These are phyloP conservation scores for Auricularia cornea DNA, from an alignment of 768 basidiomycete species.

Conservation along the genomic window DNA sequence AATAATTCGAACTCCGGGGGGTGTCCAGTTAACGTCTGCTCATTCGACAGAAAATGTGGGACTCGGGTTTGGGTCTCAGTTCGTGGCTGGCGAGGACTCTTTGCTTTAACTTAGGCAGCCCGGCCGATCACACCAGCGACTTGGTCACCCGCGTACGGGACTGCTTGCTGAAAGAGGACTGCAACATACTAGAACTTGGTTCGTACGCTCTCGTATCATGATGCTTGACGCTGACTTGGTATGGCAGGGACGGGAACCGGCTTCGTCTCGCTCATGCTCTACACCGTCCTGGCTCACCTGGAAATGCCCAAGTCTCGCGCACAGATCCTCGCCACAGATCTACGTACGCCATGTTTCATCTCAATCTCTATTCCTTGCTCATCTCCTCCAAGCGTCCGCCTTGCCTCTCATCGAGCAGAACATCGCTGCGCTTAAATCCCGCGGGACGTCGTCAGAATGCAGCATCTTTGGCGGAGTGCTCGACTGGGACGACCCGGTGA, in stretches of 20 bases:
- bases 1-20: not conserved
- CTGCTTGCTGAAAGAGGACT: constrained; percentile 18
- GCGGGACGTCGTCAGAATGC: constrained; percentile 26
- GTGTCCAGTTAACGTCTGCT: not conserved
- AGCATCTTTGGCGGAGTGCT: constrained; percentile 27
- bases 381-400: constrained; percentile 57
- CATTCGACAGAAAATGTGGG: constrained; percentile 81
- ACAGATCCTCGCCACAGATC: constrained; percentile 54
- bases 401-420: constrained; percentile 73
- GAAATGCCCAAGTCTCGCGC: constrained; percentile 9
- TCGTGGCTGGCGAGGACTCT: constrained; percentile 52
- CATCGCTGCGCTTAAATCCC: constrained; percentile 33
- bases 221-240: not conserved
- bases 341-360: constrained; percentile 42
- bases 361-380: not conserved
- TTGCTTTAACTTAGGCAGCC: not conserved
- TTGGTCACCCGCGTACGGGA: not conserved
- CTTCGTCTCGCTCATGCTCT: constrained; percentile 62
- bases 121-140: not conserved
- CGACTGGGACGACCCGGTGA: constrained; percentile 65
- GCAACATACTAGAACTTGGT: constrained; percentile 67
- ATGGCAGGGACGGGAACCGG: constrained; percentile 74
- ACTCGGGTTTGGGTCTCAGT: constrained; percentile 80
- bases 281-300: constrained; percentile 26
- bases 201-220: constrained; percentile 10